Percentiles rank a stretch among this genome's conserved stretches.
Conservation (phyloP, 768 basidiomycete species). For the Lyophyllum semitale region DNA sequence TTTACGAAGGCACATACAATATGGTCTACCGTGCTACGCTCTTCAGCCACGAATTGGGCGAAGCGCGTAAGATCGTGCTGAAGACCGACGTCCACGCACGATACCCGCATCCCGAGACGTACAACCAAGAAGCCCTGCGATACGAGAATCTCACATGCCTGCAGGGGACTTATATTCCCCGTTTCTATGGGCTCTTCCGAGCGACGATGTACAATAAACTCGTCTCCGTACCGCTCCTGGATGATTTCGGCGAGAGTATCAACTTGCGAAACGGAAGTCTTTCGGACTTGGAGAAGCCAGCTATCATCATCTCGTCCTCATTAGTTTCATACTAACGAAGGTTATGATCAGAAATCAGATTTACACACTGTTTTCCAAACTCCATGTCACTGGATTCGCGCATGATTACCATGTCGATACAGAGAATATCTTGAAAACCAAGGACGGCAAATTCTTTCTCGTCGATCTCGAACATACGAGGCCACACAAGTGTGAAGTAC, state of each 20-base stretch:
- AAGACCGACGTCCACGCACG: background rate
- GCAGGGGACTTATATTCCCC: background rate
- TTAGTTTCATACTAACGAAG: background rate
- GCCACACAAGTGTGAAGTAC: background rate
- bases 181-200: background rate
- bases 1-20: background rate
- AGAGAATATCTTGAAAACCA: background rate
- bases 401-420: background rate
- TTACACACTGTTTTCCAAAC: background rate
- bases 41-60: background rate
- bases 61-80: background rate
- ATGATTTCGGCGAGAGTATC: background rate
- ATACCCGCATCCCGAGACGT: background rate
- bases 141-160: background rate
- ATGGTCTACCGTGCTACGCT: background rate
- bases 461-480: background rate
- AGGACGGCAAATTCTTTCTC: background rate
- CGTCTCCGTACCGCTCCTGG: background rate
- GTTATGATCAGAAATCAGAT: background rate
- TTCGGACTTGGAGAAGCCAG: background rate
- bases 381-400: background rate
- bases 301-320: background rate
- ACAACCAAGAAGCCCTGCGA: background rate
- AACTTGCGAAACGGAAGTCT: background rate
- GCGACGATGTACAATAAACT: background rate